Conservation (phyloP, 805 yeast species). For the Cyberlindnera nakhonratchasimensis region DNA sequence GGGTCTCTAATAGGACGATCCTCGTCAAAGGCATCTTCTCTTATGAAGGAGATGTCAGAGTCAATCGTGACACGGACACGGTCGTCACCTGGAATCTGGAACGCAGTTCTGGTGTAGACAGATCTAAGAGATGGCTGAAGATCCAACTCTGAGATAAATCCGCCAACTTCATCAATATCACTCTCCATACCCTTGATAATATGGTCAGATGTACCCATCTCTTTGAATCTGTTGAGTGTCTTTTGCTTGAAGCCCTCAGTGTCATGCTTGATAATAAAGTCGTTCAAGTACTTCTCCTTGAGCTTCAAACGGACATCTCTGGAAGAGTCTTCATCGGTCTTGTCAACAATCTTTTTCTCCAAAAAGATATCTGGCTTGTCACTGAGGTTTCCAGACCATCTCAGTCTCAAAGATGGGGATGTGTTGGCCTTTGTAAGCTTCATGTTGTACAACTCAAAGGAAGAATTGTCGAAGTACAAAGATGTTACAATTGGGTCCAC, state of each 20-base stretch:
- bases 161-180: slow-evolving; percentile 57
- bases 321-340: slow-evolving; percentile 45
- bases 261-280: slow-evolving; percentile 57
- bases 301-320: slow-evolving; percentile 64
- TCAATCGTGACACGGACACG: slow-evolving; percentile 87
- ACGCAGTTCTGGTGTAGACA: slow-evolving; percentile 86
- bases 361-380: slow-evolving; percentile 75
- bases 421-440: slow-evolving; percentile 67
- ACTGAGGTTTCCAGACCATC: slow-evolving; percentile 84
- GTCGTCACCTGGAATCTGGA: slow-evolving; percentile 97
- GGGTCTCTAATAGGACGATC: slow-evolving; percentile 90
- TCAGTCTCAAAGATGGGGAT: slow-evolving; percentile 74
- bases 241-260: slow-evolving; percentile 43
- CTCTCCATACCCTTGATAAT: slow-evolving; percentile 49
- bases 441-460: slow-evolving; percentile 82
- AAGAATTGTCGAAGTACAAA: slow-evolving; percentile 79
- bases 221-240: slow-evolving; percentile 57
- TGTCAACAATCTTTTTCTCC: slow-evolving; percentile 75
- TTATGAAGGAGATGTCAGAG: slow-evolving; percentile 78
- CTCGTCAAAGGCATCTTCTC: slow-evolving; percentile 86
- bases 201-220: slow-evolving; percentile 52
- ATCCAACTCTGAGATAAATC: slow-evolving; percentile 58
- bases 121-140: slow-evolving; percentile 87
- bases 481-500: slow-evolving; percentile 83
- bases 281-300: slow-evolving; percentile 79